These are phyloP conservation scores for Musa troglodytarum DNA, from an alignment of 176 grass and related monocot species.

Conservation along the genomic window DNA sequence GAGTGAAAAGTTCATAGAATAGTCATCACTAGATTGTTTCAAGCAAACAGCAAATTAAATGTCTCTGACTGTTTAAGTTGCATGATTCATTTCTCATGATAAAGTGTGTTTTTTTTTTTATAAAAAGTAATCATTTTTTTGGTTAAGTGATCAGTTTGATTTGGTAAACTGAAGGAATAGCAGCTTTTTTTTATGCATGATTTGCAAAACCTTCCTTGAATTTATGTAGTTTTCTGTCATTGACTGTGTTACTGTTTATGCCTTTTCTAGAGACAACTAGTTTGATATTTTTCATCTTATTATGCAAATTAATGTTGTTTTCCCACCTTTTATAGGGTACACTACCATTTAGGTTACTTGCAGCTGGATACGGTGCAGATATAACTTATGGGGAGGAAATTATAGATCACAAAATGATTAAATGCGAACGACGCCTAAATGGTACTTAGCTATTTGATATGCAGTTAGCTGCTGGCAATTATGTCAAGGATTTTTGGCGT, in stretches of 20 bases:
- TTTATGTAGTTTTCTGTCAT: neutral
- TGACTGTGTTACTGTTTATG: neutral
- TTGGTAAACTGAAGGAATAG: neutral
- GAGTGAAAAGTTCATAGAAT: too few relatives aligned
- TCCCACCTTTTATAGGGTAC: slow-evolving; percentile 46
- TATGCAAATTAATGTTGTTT: neutral
- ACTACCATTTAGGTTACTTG: slow-evolving; percentile 68
- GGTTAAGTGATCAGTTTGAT: neutral
- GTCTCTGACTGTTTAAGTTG: too few relatives aligned
- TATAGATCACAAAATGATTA: slow-evolving; percentile 84
- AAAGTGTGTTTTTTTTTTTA: neutral
- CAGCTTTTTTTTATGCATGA: neutral
- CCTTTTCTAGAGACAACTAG: neutral
- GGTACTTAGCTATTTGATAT: slow-evolving; percentile 33
- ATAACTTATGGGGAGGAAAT: slow-evolving; percentile 97
- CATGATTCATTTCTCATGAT: neutral
- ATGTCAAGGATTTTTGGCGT: neutral
- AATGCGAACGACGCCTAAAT: slow-evolving; percentile 72
- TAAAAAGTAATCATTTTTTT: neutral
- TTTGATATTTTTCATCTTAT: neutral
- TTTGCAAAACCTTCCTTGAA: neutral
- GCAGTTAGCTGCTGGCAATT: neutral
- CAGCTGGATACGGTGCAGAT: slow-evolving; percentile 88
- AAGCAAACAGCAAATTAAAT: too few relatives aligned
- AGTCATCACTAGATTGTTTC: too few relatives aligned